Conservation (phyloP, 345 rosid species). For the Cardiospermum halicacabum region DNA sequence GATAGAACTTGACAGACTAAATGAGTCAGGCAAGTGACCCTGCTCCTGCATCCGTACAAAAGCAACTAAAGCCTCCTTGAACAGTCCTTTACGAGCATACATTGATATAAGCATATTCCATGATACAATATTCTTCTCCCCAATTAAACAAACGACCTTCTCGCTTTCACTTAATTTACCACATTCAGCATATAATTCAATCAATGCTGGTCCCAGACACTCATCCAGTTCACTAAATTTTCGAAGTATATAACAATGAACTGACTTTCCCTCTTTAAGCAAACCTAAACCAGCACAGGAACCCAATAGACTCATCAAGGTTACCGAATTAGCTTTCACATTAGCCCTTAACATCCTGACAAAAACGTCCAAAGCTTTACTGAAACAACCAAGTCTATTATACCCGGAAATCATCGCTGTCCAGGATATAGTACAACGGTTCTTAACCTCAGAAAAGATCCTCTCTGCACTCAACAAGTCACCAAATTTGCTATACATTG, state of each 20-base stretch:
- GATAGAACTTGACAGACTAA: conserved; percentile 60
- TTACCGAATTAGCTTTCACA: conserved; percentile 49
- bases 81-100: conserved; percentile 47
- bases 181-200: conserved; percentile 63
- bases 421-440: conserved; percentile 45
- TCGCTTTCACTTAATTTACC: conserved; percentile 39
- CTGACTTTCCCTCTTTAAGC: conserved; percentile 61
- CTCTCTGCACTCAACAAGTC: conserved; percentile 61
- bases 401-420: conserved; percentile 74
- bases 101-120: conserved; percentile 73
- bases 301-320: conserved; percentile 54
- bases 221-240: conserved; percentile 36
- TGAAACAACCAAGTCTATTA: conserved; percentile 42
- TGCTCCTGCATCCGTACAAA: conserved; percentile 48
- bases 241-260: conserved; percentile 59
- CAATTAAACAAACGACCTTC: conserved; percentile 36
- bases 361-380: conserved; percentile 47
- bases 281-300: conserved; percentile 58
- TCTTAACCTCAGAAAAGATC: conserved; percentile 28
- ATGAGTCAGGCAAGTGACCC: conserved; percentile 57
- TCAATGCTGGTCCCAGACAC: conserved; percentile 52
- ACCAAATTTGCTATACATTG: conserved; percentile 67
- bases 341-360: conserved; percentile 42
- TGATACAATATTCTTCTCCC: conserved; percentile 45
- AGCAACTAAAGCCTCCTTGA: conserved; percentile 37